Conservation (phyloP, 805 yeast genomes). For the Yarrowia alimentaria region DNA sequence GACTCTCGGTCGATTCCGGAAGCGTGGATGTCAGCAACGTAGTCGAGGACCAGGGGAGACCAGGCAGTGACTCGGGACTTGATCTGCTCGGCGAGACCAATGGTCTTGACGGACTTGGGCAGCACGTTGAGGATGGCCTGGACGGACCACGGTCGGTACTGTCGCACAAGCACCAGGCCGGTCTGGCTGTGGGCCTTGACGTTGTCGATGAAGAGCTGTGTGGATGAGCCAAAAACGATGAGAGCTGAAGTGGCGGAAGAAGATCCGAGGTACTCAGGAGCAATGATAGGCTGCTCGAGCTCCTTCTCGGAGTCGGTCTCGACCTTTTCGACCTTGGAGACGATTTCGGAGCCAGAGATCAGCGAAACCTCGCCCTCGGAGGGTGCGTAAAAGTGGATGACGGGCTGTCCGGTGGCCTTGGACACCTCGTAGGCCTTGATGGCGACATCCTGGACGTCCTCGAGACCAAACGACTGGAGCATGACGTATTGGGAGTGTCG, state of each 20-base stretch:
- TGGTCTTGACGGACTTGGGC: slow-evolving; percentile 54
- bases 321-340: slow-evolving; percentile 30
- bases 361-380: slow-evolving; percentile 4
- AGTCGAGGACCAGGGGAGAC: slow-evolving; percentile 72
- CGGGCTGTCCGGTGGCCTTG: slow-evolving; percentile 50
- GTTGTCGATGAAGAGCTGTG: slow-evolving; percentile 43
- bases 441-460: slow-evolving; percentile 55
- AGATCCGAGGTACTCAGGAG: slow-evolving; percentile 47
- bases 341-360: slow-evolving; percentile 32
- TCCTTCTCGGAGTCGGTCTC: slow-evolving; percentile 28
- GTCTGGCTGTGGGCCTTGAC: slow-evolving; percentile 38
- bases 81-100: slow-evolving; percentile 70
- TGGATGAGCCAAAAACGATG: slow-evolving; percentile 62
- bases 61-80: slow-evolving; percentile 47
- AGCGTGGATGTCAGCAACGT: slow-evolving; percentile 54
- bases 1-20: slow-evolving; percentile 30
- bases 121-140: slow-evolving; percentile 49
- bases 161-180: slow-evolving; percentile 57
- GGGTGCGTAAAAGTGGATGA: slow-evolving; percentile 63
- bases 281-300: slow-evolving; percentile 38
- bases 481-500: slow-evolving; percentile 66
- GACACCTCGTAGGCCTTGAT: slow-evolving; percentile 61
- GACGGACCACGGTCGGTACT: slow-evolving; percentile 71
- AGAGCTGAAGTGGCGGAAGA: slow-evolving; percentile 50
- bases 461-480: slow-evolving; percentile 61